Conservation (phyloP, 805 yeast genomes). For the Candida glaebosa region DNA sequence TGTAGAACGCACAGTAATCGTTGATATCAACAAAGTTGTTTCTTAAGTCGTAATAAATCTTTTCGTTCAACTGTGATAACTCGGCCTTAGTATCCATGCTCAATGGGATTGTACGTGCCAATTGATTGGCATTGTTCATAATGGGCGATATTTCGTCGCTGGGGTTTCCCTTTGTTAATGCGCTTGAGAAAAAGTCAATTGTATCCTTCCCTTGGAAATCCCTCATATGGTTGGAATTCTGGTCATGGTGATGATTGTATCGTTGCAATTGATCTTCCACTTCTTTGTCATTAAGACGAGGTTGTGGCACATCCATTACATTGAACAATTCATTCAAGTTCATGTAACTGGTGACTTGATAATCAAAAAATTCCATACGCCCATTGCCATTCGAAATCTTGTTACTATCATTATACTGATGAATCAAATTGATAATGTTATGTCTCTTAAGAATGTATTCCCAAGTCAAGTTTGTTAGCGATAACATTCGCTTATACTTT, state of each 20-base stretch:
- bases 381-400: slow-evolving; percentile 13
- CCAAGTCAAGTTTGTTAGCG: slow-evolving; percentile 42
- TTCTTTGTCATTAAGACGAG: slow-evolving; percentile 12
- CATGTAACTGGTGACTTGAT: slow-evolving; percentile 36
- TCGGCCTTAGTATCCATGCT: slow-evolving; percentile 20
- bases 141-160: not conserved
- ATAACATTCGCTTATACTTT: slow-evolving; percentile 42
- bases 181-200: not conserved
- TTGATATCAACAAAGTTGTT: slow-evolving; percentile 43
- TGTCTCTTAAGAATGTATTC: slow-evolving; percentile 38
- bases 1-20: slow-evolving; percentile 43
- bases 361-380: slow-evolving; percentile 35
- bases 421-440: slow-evolving; percentile 27
- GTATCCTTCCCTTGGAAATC: not conserved
- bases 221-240: not conserved
- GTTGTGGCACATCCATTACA: slow-evolving; percentile 44
- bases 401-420: slow-evolving; percentile 20
- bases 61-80: slow-evolving; percentile 30
- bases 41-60: slow-evolving; percentile 37
- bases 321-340: slow-evolving; percentile 40
- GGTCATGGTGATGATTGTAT: not conserved
- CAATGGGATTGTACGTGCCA: not conserved
- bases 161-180: slow-evolving; percentile 1
- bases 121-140: slow-evolving; percentile 4
- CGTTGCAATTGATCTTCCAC: slow-evolving; percentile 1